Evolutionary conservation across 2,329 filamentous ascomycete species (phyloP), one percentile per base, ranked within the genome.

Genomic region (Fusarium robinianum): DNA sequence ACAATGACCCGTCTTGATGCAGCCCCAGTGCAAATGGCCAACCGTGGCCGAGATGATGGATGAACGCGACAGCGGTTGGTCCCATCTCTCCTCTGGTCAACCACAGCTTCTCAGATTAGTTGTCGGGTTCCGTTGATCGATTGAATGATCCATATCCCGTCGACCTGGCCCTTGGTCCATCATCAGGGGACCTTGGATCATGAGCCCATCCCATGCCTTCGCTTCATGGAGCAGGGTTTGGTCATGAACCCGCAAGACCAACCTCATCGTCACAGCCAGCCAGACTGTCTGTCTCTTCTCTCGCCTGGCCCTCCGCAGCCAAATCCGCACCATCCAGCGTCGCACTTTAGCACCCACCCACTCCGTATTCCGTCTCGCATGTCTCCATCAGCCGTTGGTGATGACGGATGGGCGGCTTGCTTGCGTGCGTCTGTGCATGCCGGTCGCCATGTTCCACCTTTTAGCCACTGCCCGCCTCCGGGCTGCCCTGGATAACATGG

Each of bases 251-350:
- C n/a, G n/a, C n/a, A n/a, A n/a, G n/a, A n/a, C n/a, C n/a, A n/a
- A n/a, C n/a, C n/a, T n/a, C n/a, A n/a, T n/a, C n/a, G n/a, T n/a
- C n/a, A n/a, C n/a, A n/a, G n/a, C n/a, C n/a, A n/a, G n/a, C n/a
- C n/a, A n/a, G n/a, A n/a, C n/a, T 46, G 15, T 16, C 24, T 25
- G 18, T 17, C 17, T 17, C 17, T n/a, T n/a, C 31, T 46, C 51
- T 29, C 30, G 46, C 36, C 42, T 40, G n/a, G n/a, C n/a, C n/a
- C n/a, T n/a, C n/a, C n/a, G n/a, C n/a, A n/a, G 30, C 47, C 38
- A 44, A 52, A 55, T 54, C 51, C 31, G 30, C 51, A 54, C 51
- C 51, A 47, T 47, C 51, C 51, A 55, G 55, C 51, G 51, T 45
- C 25, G n/a, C n/a, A n/a, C n/a, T n/a, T n/a, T n/a, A n/a, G n/a